phyloP scores from a whole-genome alignment of 306 rosid species.

The Acmispon strigosus region DNA sequence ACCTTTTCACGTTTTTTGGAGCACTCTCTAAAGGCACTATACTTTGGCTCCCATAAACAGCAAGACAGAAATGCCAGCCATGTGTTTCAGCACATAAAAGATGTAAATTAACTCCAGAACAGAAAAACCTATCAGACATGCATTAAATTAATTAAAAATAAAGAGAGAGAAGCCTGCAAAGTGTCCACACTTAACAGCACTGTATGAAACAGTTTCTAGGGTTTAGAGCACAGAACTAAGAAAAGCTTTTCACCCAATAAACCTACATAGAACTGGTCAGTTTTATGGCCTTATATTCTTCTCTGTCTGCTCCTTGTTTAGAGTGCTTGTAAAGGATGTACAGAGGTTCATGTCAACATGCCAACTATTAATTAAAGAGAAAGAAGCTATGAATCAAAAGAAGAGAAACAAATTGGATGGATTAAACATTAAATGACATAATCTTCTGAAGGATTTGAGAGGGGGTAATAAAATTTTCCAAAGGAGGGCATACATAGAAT shows the following conservation, averaged over 20 bases:
- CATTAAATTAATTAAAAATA: neutral
- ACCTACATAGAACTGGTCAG: neutral
- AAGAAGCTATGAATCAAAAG: neutral
- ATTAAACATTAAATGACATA: constrained; percentile 4
- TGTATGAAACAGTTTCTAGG: constrained; percentile 34
- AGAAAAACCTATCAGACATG: constrained; percentile 25
- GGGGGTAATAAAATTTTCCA: neutral
- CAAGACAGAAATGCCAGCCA: constrained; percentile 43
- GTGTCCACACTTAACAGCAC: neutral
- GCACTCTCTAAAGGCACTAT: constrained; percentile 34
- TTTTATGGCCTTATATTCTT: neutral
- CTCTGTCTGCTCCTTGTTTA: neutral
- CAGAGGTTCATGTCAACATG: neutral
- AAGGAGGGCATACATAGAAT: constrained; percentile 23
- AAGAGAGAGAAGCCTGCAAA: neutral
- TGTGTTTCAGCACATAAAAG: constrained; percentile 65
- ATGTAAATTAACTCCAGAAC: constrained; percentile 41
- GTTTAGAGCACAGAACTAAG: constrained; percentile 17
- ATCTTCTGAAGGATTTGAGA: neutral
- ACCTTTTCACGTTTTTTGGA: constrained; percentile 31
- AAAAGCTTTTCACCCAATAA: neutral
- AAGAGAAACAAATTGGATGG: neutral
- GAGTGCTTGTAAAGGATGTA: neutral
- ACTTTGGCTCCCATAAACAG: constrained; percentile 36
- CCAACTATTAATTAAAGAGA: neutral